These are phyloP conservation scores for Guadua angustifolia DNA, from an alignment of 176 grass and related monocot genomes.

Conservation along the genomic window DNA sequence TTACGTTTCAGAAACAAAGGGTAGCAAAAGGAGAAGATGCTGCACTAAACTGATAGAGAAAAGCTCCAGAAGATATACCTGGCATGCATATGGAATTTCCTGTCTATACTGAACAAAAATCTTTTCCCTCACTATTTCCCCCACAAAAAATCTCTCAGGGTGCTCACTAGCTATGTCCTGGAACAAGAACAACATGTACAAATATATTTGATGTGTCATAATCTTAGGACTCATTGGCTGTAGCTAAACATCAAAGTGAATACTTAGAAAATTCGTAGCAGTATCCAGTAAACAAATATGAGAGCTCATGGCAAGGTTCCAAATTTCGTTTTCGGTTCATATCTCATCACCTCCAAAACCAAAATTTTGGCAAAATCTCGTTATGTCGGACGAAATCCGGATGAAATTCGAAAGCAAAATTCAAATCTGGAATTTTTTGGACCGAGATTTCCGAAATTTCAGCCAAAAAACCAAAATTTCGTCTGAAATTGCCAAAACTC, in stretches of 20 bases:
- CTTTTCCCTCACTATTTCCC: conserved; percentile 88
- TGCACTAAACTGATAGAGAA: neutral
- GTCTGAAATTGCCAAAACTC: too few species aligned
- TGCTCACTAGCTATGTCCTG: conserved; percentile 93
- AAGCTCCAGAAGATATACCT: conserved; percentile 59
- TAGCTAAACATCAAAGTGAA: neutral
- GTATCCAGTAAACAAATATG: neutral
- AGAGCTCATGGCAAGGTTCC: neutral
- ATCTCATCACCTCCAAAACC: too few species aligned
- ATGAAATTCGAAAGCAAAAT: too few species aligned
- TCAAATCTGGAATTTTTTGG: too few species aligned
- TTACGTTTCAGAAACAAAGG: neutral
- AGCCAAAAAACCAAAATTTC: too few species aligned
- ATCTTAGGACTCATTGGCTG: neutral
- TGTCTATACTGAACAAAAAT: conserved; percentile 92
- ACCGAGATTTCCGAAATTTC: too few species aligned
- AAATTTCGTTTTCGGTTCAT: too few species aligned
- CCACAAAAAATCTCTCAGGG: conserved; percentile 89
- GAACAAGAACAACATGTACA: conserved; percentile 39
- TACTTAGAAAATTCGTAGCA: neutral
- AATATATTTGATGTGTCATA: neutral
- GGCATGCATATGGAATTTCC: conserved; percentile 91
- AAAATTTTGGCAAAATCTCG: too few species aligned
- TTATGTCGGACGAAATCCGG: too few species aligned
- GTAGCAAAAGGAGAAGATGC: conserved; percentile 20